Evolutionary conservation across 345 rosid genomes (phyloP).

Genomic region (Dovyalis caffra): DNA sequence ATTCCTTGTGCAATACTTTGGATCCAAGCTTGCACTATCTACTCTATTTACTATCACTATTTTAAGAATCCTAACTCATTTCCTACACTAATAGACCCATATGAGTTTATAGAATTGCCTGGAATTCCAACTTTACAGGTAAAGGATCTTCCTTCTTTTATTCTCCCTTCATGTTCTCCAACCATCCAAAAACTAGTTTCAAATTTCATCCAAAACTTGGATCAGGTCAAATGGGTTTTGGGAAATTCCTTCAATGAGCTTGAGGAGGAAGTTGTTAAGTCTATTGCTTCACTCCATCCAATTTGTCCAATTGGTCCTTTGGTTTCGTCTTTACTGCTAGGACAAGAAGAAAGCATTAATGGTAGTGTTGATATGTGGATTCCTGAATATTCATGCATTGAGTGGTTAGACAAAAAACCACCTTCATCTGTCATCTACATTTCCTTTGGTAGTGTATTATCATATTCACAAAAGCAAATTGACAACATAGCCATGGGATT

Average conservation of each 20-base stretch:
- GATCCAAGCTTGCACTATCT: slow-evolving; percentile 53
- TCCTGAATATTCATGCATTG: slow-evolving; percentile 38
- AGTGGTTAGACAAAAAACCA: slow-evolving; percentile 53
- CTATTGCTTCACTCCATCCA: slow-evolving; percentile 26
- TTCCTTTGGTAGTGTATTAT: slow-evolving; percentile 52
- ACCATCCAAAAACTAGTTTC: slow-evolving; percentile 5
- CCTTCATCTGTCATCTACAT: slow-evolving; percentile 54
- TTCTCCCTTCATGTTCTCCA: slow-evolving; percentile 29
- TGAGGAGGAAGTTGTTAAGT: slow-evolving; percentile 37
- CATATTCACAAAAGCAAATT: slow-evolving; percentile 32
- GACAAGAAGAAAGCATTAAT: slow-evolving; percentile 13
- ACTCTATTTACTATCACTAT: slow-evolving; percentile 45
- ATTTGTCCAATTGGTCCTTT: slow-evolving; percentile 55
- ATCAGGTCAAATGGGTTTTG: slow-evolving; percentile 50
- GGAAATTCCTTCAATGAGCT: slow-evolving; percentile 50
- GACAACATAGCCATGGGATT: slow-evolving; percentile 43
- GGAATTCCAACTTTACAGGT: slow-evolving; percentile 39
- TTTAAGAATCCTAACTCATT: slow-evolving; percentile 29
- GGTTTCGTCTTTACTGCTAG: slow-evolving; percentile 44
- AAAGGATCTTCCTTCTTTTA: slow-evolving; percentile 48
- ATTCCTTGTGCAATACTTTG: slow-evolving; percentile 56
- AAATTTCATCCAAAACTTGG: slow-evolving; percentile 31
- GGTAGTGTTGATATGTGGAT: slow-evolving; percentile 37
- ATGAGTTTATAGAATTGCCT: slow-evolving; percentile 32
- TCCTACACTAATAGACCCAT: slow-evolving; percentile 29